Conservation (phyloP, 129 eudicot species). For the carrot (Daucus carota) region DNA sequence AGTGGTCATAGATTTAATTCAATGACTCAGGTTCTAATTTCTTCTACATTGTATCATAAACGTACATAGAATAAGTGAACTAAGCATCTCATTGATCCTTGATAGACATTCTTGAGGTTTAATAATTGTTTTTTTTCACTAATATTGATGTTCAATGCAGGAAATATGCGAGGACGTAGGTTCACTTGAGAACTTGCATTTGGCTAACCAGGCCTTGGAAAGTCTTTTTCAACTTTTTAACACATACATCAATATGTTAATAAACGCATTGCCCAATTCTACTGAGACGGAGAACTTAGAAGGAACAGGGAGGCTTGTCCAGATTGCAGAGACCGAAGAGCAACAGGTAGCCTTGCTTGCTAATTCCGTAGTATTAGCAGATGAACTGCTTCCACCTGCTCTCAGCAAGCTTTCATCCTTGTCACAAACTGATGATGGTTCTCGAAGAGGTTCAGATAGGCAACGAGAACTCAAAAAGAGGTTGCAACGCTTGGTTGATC, state of each 20-base stretch:
- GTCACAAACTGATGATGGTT: slow-evolving; percentile 42
- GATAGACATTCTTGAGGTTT: slow-evolving; percentile 1
- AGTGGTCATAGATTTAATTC: slow-evolving; percentile 74
- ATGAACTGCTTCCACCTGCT: slow-evolving; percentile 81
- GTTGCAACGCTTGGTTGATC: slow-evolving; percentile 70
- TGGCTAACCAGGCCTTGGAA: slow-evolving; percentile 60
- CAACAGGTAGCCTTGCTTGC: slow-evolving; percentile 76
- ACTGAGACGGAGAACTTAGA: slow-evolving; percentile 64
- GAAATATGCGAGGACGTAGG: slow-evolving; percentile 88
- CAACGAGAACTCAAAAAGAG: slow-evolving; percentile 63
- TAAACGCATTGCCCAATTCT: slow-evolving; percentile 78
- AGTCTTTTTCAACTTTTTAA: slow-evolving; percentile 64
- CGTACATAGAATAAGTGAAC: too few species aligned
- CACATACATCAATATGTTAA: slow-evolving; percentile 57
- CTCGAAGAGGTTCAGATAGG: slow-evolving; percentile 42
- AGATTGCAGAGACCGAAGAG: slow-evolving; percentile 59
- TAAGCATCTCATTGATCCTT: background rate
- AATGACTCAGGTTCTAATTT: slow-evolving; percentile 63
- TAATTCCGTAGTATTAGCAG: slow-evolving; percentile 63
- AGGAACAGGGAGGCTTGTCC: slow-evolving; percentile 52
- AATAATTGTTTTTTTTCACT: slow-evolving; percentile 1
- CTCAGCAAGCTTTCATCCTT: slow-evolving; percentile 38
- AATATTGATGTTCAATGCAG: slow-evolving; percentile 25
- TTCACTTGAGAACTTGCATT: slow-evolving; percentile 52
- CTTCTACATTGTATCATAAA: background rate